These are phyloP conservation scores for Celoporthe dispersa DNA, from an alignment of 2,329 filamentous ascomycete species.

Conservation along the genomic window DNA sequence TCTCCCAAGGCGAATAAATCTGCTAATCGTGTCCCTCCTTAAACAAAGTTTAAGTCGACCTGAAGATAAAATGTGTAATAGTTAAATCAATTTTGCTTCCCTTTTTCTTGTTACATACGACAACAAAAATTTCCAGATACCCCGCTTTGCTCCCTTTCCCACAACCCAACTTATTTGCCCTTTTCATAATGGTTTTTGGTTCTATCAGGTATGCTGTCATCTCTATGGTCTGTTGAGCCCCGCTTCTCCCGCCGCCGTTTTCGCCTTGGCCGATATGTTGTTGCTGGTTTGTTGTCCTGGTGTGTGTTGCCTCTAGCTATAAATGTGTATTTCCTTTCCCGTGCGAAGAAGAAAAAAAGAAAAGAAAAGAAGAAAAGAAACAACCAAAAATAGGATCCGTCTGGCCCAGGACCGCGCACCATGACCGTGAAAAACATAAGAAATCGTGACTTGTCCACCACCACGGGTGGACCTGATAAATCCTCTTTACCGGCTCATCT, in stretches of 20 bases:
- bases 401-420: background rate
- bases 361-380: constrained; percentile 9
- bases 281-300: background rate
- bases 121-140: background rate
- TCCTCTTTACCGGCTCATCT: background rate
- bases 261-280: background rate
- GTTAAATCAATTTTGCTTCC: background rate
- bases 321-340: background rate
- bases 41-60: too few relatives aligned
- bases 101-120: background rate
- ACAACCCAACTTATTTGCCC: background rate
- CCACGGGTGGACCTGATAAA: background rate
- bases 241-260: background rate
- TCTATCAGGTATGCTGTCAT: background rate
- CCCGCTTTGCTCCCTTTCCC: background rate
- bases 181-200: background rate
- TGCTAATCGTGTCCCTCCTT: too few relatives aligned
- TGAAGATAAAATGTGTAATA: background rate
- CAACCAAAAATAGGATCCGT: background rate
- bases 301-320: background rate
- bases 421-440: constrained; percentile 3
- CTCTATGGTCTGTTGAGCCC: background rate
- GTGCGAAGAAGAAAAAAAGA: background rate
- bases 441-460: background rate
- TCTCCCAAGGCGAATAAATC: too few relatives aligned